Conservation (phyloP, 768 basidiomycete species). For the Wakefieldia striispora region DNA sequence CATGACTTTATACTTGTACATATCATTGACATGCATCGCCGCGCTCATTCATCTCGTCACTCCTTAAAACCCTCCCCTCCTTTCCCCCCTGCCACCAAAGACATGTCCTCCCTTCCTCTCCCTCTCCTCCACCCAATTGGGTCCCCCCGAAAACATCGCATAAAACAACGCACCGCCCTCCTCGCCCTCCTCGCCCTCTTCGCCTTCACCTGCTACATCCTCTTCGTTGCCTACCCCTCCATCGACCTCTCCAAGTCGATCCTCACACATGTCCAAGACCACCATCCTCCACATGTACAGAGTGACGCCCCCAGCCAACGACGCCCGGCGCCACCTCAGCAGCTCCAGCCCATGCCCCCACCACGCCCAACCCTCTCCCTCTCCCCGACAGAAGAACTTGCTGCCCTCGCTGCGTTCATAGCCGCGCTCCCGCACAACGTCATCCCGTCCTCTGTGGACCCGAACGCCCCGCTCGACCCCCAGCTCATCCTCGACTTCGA, state of each 20-base stretch:
- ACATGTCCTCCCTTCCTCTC: slow-evolving; percentile 35
- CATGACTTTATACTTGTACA: no score
- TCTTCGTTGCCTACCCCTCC: slow-evolving; percentile 48
- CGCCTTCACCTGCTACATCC: slow-evolving; percentile 51
- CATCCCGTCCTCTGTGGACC: slow-evolving; percentile 65
- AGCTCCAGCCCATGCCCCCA: slow-evolving; percentile 7
- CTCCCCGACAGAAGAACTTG: slow-evolving; percentile 60
- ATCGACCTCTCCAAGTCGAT: slow-evolving; percentile 36
- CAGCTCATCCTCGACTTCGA: slow-evolving; percentile 84
- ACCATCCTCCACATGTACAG: slow-evolving; percentile 1
- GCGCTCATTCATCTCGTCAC: slow-evolving; percentile 22
- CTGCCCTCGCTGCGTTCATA: slow-evolving; percentile 71
- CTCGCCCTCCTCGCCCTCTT: slow-evolving; percentile 53
- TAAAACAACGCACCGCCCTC: slow-evolving; percentile 51
- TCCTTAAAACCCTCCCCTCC: slow-evolving; percentile 14
- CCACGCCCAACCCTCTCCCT: slow-evolving; percentile 45
- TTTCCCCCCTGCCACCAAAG: not conserved
- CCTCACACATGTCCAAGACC: slow-evolving; percentile 24
- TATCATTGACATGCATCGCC: slow-evolving; percentile 23
- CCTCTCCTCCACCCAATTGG: slow-evolving; percentile 24
- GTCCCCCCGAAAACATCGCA: slow-evolving; percentile 33
- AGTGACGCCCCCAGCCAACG: slow-evolving; percentile 18
- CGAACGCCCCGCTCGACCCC: slow-evolving; percentile 66
- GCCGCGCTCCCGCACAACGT: slow-evolving; percentile 73
- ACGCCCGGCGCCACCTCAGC: slow-evolving; percentile 15